These are phyloP conservation scores for Psophocarpus tetragonolobus DNA, from an alignment of 306 rosid genomes.

Conservation along the genomic window DNA sequence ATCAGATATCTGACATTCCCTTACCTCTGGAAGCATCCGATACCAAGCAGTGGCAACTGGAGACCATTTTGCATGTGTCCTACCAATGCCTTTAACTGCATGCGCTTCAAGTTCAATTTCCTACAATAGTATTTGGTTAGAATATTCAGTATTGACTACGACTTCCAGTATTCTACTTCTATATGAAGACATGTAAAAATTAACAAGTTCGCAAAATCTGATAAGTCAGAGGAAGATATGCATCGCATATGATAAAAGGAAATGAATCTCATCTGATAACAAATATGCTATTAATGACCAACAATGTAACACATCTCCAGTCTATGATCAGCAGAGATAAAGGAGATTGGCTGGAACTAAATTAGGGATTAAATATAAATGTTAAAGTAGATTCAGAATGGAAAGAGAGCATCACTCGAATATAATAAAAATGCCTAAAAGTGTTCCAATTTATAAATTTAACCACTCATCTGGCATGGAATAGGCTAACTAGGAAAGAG, in stretches of 20 bases:
- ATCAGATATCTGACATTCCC: slow-evolving; percentile 6
- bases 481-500: not conserved
- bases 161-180: slow-evolving; percentile 10
- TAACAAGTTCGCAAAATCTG: slow-evolving; percentile 18
- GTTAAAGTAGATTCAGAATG: not conserved
- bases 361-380: not conserved
- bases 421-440: not conserved
- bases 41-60: slow-evolving; percentile 98
- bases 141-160: not conserved
- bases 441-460: not conserved
- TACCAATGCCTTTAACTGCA: slow-evolving; percentile 96
- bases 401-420: not conserved
- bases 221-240: not conserved
- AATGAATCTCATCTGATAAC: not conserved
- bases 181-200: not conserved
- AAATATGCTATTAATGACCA: not conserved
- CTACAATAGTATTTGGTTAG: slow-evolving; percentile 41
- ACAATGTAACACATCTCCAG: not conserved
- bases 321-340: not conserved
- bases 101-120: slow-evolving; percentile 97
- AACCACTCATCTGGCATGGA: not conserved
- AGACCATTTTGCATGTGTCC: slow-evolving; percentile 96
- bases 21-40: slow-evolving; percentile 97
- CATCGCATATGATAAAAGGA: not conserved
- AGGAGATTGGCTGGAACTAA: not conserved